Percentiles rank a stretch among this genome's conserved stretches.
phyloP scores from a whole-genome alignment of 352 stramenopile genomes.

The Vaucheria bursata region DNA sequence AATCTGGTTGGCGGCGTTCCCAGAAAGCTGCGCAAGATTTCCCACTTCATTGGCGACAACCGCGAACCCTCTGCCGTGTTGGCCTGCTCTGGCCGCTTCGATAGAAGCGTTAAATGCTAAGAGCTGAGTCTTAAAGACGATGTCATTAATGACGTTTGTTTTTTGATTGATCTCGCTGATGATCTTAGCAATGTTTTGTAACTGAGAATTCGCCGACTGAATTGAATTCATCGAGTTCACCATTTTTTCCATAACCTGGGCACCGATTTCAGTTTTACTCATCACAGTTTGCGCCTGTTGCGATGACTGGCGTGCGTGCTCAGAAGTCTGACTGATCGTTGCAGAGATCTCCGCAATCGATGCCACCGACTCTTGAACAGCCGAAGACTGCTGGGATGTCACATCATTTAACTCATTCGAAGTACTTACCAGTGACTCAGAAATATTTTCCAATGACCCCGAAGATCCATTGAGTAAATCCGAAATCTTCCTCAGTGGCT shows the following conservation, averaged over 20 bases:
- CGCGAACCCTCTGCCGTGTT: constrained; percentile 18
- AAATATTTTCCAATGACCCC: background rate
- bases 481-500: background rate
- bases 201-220: background rate
- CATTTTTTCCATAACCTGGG: background rate
- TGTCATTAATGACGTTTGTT: background rate
- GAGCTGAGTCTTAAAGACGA: constrained; percentile 15
- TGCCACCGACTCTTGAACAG: background rate
- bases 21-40: background rate
- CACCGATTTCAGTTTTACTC: background rate
- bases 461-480: background rate
- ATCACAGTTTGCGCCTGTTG: background rate
- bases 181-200: background rate
- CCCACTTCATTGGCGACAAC: constrained; percentile 21
- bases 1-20: background rate
- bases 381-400: background rate
- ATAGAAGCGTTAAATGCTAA: constrained; percentile 30
- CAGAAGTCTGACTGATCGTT: background rate
- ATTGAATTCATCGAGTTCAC: background rate
- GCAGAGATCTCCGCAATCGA: background rate
- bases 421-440: background rate
- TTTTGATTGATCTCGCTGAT: background rate
- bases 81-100: constrained; percentile 20
- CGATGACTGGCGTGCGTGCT: background rate
- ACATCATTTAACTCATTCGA: background rate